Evolutionary conservation across 2,329 filamentous ascomycete species (phyloP), one percentile per base, ranked within the genome.

Genomic region (Fusarium temperatum): DNA sequence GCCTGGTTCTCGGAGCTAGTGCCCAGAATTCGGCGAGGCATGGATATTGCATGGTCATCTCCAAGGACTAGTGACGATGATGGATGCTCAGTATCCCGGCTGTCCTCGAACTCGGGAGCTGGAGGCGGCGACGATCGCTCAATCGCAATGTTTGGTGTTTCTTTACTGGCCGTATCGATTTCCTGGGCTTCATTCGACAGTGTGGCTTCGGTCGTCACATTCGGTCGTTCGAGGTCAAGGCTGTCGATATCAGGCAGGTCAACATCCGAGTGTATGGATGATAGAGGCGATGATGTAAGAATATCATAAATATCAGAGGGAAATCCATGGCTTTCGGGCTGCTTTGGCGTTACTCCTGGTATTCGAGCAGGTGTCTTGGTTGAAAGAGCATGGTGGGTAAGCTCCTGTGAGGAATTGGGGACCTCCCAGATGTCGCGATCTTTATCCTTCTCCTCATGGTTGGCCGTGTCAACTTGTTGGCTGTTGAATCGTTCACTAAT

Each of bases 91-190:
- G 26, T 45, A 36, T 62, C 28, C 14, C 58, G 63, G 9, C 36
- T 45, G 8, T 28, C 32, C 9, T 47, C 72, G 20, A 78, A 77
- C 44, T 78, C 81, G 22, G 75, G 78, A 20, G 75, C 81, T 26
- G 73, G 78, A 18, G 75, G 77, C 8, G 80, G 77, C 9, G 82
- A 81, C 22, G 79, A 81, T 41, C 82, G 72, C 42, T 79, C 79
- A n/a, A 84, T 51, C 79, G 76, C 84, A 82, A 69, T 82, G 44
- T 68, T 80, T 6, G 83, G 83, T 71, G 83, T 81, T 30, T 82
- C 82, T 41, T 85, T 83, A 17, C 77, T 72, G 24, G 24, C 28
- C 35, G 28, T 18, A 10, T n/a, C 39, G 20, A 63, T 63, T 24
- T 66, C 48, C 22, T 70, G 59, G 38, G 22, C 36, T 36, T 68